Base-by-base conservation (phyloP, 1,139 yeast genomes). In the Pichia sp. region DNA sequence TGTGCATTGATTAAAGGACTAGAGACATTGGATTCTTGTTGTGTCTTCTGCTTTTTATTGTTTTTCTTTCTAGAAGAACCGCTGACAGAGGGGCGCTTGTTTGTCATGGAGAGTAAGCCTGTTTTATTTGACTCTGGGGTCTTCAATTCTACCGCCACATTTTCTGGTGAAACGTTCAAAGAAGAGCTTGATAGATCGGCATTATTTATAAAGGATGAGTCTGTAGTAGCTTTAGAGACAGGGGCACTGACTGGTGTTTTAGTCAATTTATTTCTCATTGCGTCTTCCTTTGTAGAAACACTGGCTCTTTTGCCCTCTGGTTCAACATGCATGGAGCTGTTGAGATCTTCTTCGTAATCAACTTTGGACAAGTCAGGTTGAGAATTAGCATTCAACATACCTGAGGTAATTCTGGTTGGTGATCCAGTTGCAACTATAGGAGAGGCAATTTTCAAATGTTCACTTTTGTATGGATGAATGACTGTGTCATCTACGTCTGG, bases 331-430 rank as follows among this genome's bases (percentile, higher is more conserved):
- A 55, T 38, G 3, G 61, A 46, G 8, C 53, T 55, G 24, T 49
- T 53, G 12, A 50, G 46, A 34, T 27, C 29, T n/a, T n/a, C n/a
- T n/a, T 57, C 63, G 43, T 61, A 63, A 36, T 56, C 61, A 16
- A 57, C 56, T 43, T 65, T 67, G 1, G 73, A 67, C n/a, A 69
- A 55, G 52, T 69, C 66, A 1, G 73, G 73, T 50, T 66, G 69
- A 5, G 59, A 58, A 9, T 57, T 50, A 1, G 60, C 48, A 8
- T 57, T 56, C n/a, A 85, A 70, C 88, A 84, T 85, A 1, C 91
- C 91, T 0, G 88, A 83, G 1, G 87, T 82, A 48, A 84, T 83
- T 64, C 89, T 74, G 52, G 70, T 70, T 16, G 71, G 70, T 4
- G 70, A 67, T 1, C 77, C 73, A 20, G 62, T 59, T 1, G 75